Conservation (phyloP, 768 basidiomycete species). For the Termitomyces sp. region DNA sequence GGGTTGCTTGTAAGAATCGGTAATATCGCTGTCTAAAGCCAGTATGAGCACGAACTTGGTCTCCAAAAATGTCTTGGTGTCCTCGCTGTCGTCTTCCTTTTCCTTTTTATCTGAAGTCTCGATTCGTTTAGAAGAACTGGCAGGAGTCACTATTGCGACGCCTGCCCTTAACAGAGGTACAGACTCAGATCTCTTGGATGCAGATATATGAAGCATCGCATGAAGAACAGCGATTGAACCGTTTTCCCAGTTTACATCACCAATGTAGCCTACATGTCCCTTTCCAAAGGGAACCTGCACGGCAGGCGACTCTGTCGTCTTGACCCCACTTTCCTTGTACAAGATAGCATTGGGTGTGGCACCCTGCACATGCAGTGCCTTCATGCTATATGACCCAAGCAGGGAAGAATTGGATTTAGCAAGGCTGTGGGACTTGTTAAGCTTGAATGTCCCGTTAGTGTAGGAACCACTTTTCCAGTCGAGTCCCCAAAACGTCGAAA, state of each 20-base stretch:
- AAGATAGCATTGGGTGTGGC: constrained; percentile 21
- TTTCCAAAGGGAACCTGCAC: constrained; percentile 24
- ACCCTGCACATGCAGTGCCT: constrained; percentile 28
- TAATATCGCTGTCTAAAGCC: constrained; percentile 20
- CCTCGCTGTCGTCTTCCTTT: background rate
- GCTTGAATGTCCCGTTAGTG: constrained; percentile 27
- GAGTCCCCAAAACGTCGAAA: constrained; percentile 25
- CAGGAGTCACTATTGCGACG: background rate
- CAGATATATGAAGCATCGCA: constrained; percentile 24
- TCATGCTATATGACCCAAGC: constrained; percentile 32
- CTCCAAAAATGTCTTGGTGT: background rate
- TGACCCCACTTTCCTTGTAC: constrained; percentile 20
- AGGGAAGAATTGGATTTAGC: constrained; percentile 22
- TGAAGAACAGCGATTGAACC: constrained; percentile 21
- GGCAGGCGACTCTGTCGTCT: constrained; percentile 16
- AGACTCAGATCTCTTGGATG: background rate
- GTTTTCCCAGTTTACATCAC: constrained; percentile 27
- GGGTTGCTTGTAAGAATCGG: constrained; percentile 18
- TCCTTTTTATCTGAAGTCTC: background rate
- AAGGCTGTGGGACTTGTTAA: constrained; percentile 23
- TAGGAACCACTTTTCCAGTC: constrained; percentile 34
- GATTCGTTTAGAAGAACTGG: background rate
- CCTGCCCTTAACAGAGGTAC: background rate
- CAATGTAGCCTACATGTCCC: constrained; percentile 34
- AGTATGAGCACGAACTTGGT: constrained; percentile 24